Base-by-base conservation (phyloP, 441 rosid genomes). In the Pelargonium fulgidum region DNA sequence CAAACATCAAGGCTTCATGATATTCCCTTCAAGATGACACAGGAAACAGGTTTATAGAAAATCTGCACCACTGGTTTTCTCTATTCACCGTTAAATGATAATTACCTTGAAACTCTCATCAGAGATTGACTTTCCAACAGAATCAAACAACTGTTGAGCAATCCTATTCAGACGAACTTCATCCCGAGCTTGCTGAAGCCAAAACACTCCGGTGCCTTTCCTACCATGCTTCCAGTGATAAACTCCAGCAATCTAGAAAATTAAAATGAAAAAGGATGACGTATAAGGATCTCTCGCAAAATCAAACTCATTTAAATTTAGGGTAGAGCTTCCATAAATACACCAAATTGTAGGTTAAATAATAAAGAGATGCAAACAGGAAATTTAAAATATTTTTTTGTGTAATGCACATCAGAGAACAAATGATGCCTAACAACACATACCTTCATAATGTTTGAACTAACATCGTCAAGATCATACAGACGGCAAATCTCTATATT, bases 211-310 rank as follows among this genome's bases (percentile, higher is more conserved):
- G 73, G 83, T 78, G 47, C 96, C 96, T 85, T 89, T 90, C 81
- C 85, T 82, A 67, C 97, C 98, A 83, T 90, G 97, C 87, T 94
- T 94, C 98, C 97, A 94, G 69, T 92, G 89, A 83, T 87, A 77
- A 69, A 90, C 86, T 78, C 99, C 97, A 48, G 92, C 85, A 70
- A 90, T 90, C 98, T 94, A 78, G 4, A 64, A 75, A 63, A 64
- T 44, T 39, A 82, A 67, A 20, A 64, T 47, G 9, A 67, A 68
- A 70, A 66, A 20, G 3, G 7, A 0, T 54, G 22, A 2, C 7
- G 22, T 17, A 16, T 42, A 7, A 17, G 17, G 56, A 54, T 54
- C 22, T 54, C 2, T 54, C 2, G 26, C 26, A 56, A 56, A 10
- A 7, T 8, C 2, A 7, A 56, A 56, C 19, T 5, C 19, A 19